phyloP scores from a whole-genome alignment of 2,329 filamentous ascomycete genomes.

The Arthrobotrys entomopaga region DNA sequence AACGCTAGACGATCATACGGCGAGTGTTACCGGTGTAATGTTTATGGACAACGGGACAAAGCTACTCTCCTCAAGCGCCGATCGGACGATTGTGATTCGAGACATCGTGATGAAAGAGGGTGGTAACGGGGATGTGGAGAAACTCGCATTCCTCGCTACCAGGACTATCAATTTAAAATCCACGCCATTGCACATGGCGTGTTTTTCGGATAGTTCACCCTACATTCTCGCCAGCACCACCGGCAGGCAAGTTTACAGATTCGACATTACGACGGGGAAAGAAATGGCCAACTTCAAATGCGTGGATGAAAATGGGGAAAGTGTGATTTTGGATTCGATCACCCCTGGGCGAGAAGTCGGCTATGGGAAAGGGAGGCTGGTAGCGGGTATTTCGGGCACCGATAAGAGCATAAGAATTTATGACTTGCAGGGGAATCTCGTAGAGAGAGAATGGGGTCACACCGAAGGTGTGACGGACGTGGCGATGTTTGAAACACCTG shows the following conservation, averaged over 20 bases:
- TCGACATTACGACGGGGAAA: conserved; percentile 63
- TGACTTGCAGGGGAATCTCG: conserved; percentile 78
- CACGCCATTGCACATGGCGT: conserved; percentile 84
- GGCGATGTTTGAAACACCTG: conserved; percentile 71
- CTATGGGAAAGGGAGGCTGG: conserved; percentile 69
- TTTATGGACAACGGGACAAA: conserved; percentile 76
- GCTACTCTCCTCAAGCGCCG: conserved; percentile 85
- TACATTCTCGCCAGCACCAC: conserved; percentile 70
- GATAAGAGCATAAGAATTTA: conserved; percentile 96
- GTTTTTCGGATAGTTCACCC: conserved; percentile 71
- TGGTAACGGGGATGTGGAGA: conserved; percentile 55
- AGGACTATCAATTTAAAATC: conserved; percentile 84
- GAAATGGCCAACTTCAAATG: conserved; percentile 76
- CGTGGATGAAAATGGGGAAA: conserved; percentile 82
- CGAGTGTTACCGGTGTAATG: conserved; percentile 80
- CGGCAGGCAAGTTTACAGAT: conserved; percentile 71
- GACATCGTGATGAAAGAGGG: conserved; percentile 70
- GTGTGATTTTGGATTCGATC: conserved; percentile 83
- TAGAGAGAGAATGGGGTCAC: conserved; percentile 93
- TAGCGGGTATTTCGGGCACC: conserved; percentile 89
- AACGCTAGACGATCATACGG: conserved; percentile 89
- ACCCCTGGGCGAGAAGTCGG: conserved; percentile 71
- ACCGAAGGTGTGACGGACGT: conserved; percentile 92
- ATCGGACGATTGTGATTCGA: conserved; percentile 80
- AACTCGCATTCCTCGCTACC: conserved; percentile 79